Conservation (phyloP, 2,329 filamentous ascomycete species). For the Sclerotinia subarctica region DNA sequence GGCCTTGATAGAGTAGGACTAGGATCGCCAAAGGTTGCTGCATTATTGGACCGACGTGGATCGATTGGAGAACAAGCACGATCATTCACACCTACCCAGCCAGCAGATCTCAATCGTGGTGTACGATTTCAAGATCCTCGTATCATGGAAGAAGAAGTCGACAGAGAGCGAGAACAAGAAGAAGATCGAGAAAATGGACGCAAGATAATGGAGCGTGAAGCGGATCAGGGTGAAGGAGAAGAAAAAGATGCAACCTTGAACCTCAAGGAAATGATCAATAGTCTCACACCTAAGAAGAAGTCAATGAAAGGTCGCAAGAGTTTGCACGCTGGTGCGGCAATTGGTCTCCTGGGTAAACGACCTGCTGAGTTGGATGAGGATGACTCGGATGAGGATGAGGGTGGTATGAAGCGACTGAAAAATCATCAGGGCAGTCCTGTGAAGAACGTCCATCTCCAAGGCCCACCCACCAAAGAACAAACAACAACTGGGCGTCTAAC, state of each 20-base stretch:
- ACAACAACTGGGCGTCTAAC: slow-evolving; percentile 59
- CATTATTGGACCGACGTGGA: slow-evolving; percentile 65
- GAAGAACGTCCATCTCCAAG: slow-evolving; percentile 68
- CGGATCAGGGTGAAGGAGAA: slow-evolving; percentile 45
- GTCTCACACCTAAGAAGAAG: slow-evolving; percentile 72
- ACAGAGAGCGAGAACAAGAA: slow-evolving; percentile 59
- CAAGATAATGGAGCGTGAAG: slow-evolving; percentile 54
- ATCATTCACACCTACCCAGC: slow-evolving; percentile 56
- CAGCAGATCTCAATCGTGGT: slow-evolving; percentile 41
- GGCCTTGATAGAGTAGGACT: slow-evolving; percentile 68
- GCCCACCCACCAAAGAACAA: slow-evolving; percentile 65
- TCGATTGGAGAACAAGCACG: slow-evolving; percentile 67
- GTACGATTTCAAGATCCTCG: slow-evolving; percentile 66
- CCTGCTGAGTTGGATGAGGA: slow-evolving; percentile 66
- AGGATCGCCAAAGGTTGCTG: slow-evolving; percentile 71
- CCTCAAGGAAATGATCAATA: slow-evolving; percentile 73
- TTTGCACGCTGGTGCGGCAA: slow-evolving; percentile 70
- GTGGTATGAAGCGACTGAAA: slow-evolving; percentile 66
- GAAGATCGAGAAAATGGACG: slow-evolving; percentile 58
- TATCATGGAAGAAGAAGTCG: slow-evolving; percentile 59
- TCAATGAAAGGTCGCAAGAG: slow-evolving; percentile 67
- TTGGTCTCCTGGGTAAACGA: slow-evolving; percentile 70
- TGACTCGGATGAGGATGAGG: slow-evolving; percentile 58
- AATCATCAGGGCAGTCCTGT: slow-evolving; percentile 72
- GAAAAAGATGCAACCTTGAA: slow-evolving; percentile 63